phyloP scores from a whole-genome alignment of 345 rosid genomes.

The Physaria fendleri region DNA sequence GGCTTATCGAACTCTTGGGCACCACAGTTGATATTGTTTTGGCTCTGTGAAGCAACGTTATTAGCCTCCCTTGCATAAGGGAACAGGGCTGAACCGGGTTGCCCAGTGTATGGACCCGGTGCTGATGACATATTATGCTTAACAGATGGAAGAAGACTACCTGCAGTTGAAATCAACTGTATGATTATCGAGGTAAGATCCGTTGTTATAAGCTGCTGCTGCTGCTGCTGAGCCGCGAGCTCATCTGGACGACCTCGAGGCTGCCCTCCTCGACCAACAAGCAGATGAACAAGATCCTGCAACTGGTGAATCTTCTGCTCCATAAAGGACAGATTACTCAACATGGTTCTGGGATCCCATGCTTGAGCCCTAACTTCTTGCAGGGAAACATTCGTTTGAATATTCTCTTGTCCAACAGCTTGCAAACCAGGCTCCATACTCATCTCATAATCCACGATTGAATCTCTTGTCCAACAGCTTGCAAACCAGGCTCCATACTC shows the following conservation, averaged over 20 bases:
- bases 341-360: constrained; percentile 84
- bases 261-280: constrained; percentile 51
- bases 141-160: constrained; percentile 88
- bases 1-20: constrained; percentile 35
- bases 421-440: constrained; percentile 39
- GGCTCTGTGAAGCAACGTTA: constrained; percentile 38
- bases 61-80: constrained; percentile 36
- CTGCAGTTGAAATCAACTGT: constrained; percentile 91
- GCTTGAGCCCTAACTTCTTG: constrained; percentile 44
- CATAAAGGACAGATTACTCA: constrained; percentile 74
- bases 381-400: constrained; percentile 33
- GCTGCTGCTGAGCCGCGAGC: constrained; percentile 71
- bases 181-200: constrained; percentile 90
- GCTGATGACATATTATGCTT: constrained; percentile 49
- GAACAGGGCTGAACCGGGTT: constrained; percentile 45
- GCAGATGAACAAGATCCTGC: constrained; percentile 75
- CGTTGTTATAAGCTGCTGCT: constrained; percentile 76
- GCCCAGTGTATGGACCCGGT: constrained; percentile 36
- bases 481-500: constrained; percentile 38
- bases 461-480: constrained; percentile 38
- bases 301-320: constrained; percentile 85
- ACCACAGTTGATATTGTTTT: constrained; percentile 24
- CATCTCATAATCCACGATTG: constrained; percentile 43
- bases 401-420: constrained; percentile 19
- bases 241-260: constrained; percentile 45